Evolutionary conservation across 345 rosid genomes (phyloP).

Genomic region (Carallia brachiata): DNA sequence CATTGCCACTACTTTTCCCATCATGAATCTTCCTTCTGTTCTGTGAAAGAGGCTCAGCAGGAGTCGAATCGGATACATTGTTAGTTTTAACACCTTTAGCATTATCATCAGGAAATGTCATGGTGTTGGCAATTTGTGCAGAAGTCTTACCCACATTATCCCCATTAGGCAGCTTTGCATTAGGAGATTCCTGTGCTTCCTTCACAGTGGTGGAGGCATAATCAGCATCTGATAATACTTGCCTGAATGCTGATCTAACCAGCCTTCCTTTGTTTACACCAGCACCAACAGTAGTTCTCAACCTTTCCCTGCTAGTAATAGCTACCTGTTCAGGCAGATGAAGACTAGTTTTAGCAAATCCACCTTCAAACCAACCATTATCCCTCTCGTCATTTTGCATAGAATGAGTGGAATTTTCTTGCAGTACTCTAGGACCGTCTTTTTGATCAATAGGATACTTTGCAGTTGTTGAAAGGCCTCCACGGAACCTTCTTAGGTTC

Average conservation of each 20-base stretch:
- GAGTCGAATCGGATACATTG: too few relatives aligned
- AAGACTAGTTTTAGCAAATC: slow-evolving; percentile 20
- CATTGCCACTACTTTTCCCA: too few relatives aligned
- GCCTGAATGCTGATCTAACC: slow-evolving; percentile 35
- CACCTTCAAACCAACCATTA: slow-evolving; percentile 23
- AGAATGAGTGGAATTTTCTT: slow-evolving; percentile 20
- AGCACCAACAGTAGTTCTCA: slow-evolving; percentile 18
- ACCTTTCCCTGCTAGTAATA: slow-evolving; percentile 14
- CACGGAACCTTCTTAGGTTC: slow-evolving; percentile 66
- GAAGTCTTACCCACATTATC: slow-evolving; percentile 10
- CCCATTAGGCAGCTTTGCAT: not conserved
- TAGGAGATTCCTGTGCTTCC: slow-evolving; percentile 14
- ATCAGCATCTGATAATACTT: slow-evolving; percentile 23
- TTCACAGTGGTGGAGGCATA: slow-evolving; percentile 2
- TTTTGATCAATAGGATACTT: slow-evolving; percentile 20
- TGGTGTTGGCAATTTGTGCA: not conserved
- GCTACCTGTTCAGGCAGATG: slow-evolving; percentile 7
- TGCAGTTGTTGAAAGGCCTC: slow-evolving; percentile 23
- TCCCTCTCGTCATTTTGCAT: slow-evolving; percentile 16
- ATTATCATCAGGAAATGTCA: too few relatives aligned
- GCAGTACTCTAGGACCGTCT: slow-evolving; percentile 16
- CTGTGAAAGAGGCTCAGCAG: too few relatives aligned
- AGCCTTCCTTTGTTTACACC: slow-evolving; percentile 35
- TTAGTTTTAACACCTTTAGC: too few relatives aligned
- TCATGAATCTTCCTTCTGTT: too few relatives aligned